These are phyloP conservation scores for Phytophthora hybrid DNA, from an alignment of 352 stramenopile genomes.

Conservation along the genomic window DNA sequence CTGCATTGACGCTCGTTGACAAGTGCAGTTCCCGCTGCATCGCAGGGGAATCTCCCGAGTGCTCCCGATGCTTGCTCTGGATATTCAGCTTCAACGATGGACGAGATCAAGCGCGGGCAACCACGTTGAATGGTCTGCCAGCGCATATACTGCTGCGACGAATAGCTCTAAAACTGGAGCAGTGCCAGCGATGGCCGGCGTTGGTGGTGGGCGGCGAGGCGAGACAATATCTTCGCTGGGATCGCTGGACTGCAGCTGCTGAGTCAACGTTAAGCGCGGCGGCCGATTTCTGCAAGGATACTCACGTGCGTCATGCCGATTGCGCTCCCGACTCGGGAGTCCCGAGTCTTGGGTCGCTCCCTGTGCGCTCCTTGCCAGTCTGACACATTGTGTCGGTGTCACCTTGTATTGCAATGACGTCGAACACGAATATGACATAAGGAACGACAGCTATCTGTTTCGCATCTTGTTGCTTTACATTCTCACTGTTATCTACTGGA, in stretches of 20 bases:
- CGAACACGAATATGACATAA: background rate
- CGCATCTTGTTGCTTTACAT: constrained; percentile 23
- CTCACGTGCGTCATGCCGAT: background rate
- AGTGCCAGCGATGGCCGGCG: no score
- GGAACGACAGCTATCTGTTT: background rate
- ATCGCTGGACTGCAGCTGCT: no score
- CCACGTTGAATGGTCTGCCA: no score
- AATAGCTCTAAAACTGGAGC: no score
- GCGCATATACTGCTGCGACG: no score
- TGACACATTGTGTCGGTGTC: no score
- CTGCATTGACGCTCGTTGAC: no score
- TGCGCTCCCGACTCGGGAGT: no score
- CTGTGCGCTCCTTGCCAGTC: no score
- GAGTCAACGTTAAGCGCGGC: background rate
- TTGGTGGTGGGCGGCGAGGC: background rate
- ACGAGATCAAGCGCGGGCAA: background rate
- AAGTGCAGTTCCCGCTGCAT: no score
- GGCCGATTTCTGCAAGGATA: background rate
- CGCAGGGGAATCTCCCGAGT: background rate
- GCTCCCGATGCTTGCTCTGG: background rate
- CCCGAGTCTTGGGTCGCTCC: no score
- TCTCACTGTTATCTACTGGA: constrained; percentile 26
- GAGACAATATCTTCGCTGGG: no score
- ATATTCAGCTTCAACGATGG: background rate
- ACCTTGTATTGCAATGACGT: background rate